Conservation (phyloP, 176 grass and related monocot genomes). For the Puccinellia tenuiflora region DNA sequence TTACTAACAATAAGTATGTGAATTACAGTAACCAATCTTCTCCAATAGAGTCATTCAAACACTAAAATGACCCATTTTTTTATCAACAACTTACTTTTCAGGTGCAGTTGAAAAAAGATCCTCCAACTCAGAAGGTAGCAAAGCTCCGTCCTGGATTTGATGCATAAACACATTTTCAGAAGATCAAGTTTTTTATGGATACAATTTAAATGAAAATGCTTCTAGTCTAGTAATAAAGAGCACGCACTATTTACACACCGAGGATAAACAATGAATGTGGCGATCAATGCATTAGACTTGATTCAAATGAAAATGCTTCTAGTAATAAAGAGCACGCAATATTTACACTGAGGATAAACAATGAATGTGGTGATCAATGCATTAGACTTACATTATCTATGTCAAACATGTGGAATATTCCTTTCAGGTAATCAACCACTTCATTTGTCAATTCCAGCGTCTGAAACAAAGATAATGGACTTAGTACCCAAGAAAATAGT, state of each 20-base stretch:
- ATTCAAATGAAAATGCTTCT: too few relatives aligned
- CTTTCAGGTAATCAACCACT: constrained; percentile 72
- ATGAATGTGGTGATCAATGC: neutral
- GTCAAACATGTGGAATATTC: constrained; percentile 84
- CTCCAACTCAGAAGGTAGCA: constrained; percentile 81
- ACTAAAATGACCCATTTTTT: neutral
- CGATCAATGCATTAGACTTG: constrained; percentile 24
- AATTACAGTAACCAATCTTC: neutral
- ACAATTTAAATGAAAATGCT: neutral
- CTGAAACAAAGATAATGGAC: constrained; percentile 37
- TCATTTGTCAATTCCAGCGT: constrained; percentile 80
- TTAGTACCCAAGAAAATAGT: neutral
- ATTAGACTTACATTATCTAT: constrained; percentile 68
- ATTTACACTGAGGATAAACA: neutral
- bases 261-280: neutral
- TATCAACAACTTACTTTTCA: constrained; percentile 58
- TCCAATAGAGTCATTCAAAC: neutral
- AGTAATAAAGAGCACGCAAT: too few relatives aligned
- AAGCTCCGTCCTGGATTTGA: constrained; percentile 62
- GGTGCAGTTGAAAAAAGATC: constrained; percentile 94
- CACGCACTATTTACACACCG: neutral
- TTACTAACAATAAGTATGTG: neutral
- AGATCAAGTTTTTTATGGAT: neutral
- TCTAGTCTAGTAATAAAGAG: neutral
- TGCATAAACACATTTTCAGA: constrained; percentile 10